Conservation (phyloP, 78 protist genomes). For the Dictyostelium intermedium region DNA sequence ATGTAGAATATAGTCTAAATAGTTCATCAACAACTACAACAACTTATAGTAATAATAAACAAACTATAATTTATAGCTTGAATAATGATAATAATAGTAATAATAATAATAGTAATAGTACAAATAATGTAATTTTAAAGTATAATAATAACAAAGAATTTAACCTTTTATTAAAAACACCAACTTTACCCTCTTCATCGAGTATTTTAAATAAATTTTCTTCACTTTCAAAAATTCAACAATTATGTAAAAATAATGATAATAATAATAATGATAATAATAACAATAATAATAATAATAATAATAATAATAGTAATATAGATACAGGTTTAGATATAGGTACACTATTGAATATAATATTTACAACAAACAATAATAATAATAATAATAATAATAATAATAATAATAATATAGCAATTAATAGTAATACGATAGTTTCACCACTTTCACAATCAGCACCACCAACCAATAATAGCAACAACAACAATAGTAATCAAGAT, state of each 20-base stretch:
- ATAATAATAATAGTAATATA: neutral
- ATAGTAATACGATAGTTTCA: neutral
- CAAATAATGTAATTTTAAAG: conserved; percentile 35
- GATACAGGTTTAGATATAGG: neutral
- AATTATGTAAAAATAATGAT: neutral
- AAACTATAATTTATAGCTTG: neutral
- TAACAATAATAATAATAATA: neutral
- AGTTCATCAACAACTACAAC: neutral
- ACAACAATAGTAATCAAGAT: neutral
- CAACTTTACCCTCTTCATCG: neutral
- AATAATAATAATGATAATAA: neutral
- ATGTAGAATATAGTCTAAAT: conserved; percentile 4
- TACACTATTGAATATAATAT: neutral
- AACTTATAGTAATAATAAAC: neutral
- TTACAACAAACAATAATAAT: neutral
- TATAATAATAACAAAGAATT: conserved; percentile 17
- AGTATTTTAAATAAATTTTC: conserved; percentile 37
- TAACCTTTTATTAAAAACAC: neutral
- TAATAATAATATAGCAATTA: neutral
- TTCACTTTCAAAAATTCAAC: conserved; percentile 35
- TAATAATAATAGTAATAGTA: neutral
- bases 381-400: too few relatives aligned
- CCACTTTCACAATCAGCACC: neutral
- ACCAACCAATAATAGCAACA: neutral
- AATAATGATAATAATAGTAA: neutral